These are phyloP conservation scores for Sutorius eximius DNA, from an alignment of 1,284 basidiomycete genomes.

Conservation along the genomic window DNA sequence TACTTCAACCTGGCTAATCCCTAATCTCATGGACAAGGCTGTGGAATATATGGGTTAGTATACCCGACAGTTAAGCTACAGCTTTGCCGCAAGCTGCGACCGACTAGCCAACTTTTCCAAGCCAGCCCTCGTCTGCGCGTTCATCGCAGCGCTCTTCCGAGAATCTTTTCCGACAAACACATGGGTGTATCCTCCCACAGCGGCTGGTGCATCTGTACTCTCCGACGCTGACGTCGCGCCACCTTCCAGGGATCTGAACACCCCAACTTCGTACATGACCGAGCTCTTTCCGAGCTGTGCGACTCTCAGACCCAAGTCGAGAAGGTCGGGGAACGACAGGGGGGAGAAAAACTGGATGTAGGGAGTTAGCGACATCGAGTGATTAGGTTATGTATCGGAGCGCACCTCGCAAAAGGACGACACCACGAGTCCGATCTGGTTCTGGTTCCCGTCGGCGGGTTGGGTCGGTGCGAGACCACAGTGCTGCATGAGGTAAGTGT, in stretches of 20 bases:
- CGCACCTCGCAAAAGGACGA: slow-evolving; percentile 64
- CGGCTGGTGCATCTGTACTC: slow-evolving; percentile 44
- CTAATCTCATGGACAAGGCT: too few species aligned
- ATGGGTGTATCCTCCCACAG: slow-evolving; percentile 77
- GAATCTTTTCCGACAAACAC: slow-evolving; percentile 68
- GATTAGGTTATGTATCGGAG: not conserved
- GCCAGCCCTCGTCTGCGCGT: slow-evolving; percentile 9
- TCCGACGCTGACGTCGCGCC: not conserved
- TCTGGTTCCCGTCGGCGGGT: slow-evolving; percentile 40
- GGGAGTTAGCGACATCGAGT: not conserved
- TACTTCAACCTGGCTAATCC: slow-evolving; percentile 1
- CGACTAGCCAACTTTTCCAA: slow-evolving; percentile 14
- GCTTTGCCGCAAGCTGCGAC: slow-evolving; percentile 1
- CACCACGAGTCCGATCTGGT: slow-evolving; percentile 68
- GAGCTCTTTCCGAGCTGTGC: slow-evolving; percentile 67
- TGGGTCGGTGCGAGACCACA: slow-evolving; percentile 53
- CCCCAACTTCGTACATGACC: slow-evolving; percentile 71
- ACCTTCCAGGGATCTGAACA: slow-evolving; percentile 49
- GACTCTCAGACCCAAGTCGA: slow-evolving; percentile 68
- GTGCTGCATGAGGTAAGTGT: slow-evolving; percentile 64
- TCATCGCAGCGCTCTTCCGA: slow-evolving; percentile 54
- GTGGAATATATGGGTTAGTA: too few species aligned
- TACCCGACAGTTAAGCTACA: not conserved
- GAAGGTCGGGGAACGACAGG: slow-evolving; percentile 63
- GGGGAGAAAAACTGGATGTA: slow-evolving; percentile 61